These are phyloP conservation scores for Murraya koenigii DNA, from an alignment of 345 rosid genomes.

Conservation along the genomic window DNA sequence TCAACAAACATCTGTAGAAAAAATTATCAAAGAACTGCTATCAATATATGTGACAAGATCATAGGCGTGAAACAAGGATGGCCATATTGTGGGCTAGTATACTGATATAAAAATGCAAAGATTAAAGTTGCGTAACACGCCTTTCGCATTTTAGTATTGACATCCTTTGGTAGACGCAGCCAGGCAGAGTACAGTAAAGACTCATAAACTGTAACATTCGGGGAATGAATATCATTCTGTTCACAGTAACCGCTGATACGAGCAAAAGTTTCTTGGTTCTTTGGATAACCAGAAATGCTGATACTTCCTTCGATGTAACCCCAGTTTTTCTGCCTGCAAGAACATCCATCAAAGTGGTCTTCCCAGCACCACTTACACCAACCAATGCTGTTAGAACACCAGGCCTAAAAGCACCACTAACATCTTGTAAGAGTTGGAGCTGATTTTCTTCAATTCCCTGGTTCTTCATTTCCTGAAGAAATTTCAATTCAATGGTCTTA, in stretches of 20 bases:
- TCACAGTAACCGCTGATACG: slow-evolving; percentile 78
- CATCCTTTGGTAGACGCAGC: slow-evolving; percentile 62
- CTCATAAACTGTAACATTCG: slow-evolving; percentile 68
- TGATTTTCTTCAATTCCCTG: slow-evolving; percentile 58
- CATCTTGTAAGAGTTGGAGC: slow-evolving; percentile 57
- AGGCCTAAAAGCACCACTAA: slow-evolving; percentile 80
- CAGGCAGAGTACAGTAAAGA: slow-evolving; percentile 75
- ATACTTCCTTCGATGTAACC: slow-evolving; percentile 71
- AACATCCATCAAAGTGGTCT: slow-evolving; percentile 85
- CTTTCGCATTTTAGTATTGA: slow-evolving; percentile 37
- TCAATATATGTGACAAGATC: neutral
- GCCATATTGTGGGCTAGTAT: no score
- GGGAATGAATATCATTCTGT: slow-evolving; percentile 84
- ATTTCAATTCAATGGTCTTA: neutral
- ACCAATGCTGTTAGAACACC: slow-evolving; percentile 73
- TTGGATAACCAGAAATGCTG: slow-evolving; percentile 68
- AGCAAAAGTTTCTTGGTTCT: slow-evolving; percentile 76
- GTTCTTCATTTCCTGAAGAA: slow-evolving; percentile 63
- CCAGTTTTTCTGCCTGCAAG: slow-evolving; percentile 70
- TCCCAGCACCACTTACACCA: slow-evolving; percentile 89
- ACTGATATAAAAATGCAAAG: neutral
- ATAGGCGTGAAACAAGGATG: neutral
- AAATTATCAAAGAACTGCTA: neutral
- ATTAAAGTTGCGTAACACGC: slow-evolving; percentile 12
- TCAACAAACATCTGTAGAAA: slow-evolving; percentile 51